Conservation (phyloP, 1,284 basidiomycete species). For the Ustilago lituana region DNA sequence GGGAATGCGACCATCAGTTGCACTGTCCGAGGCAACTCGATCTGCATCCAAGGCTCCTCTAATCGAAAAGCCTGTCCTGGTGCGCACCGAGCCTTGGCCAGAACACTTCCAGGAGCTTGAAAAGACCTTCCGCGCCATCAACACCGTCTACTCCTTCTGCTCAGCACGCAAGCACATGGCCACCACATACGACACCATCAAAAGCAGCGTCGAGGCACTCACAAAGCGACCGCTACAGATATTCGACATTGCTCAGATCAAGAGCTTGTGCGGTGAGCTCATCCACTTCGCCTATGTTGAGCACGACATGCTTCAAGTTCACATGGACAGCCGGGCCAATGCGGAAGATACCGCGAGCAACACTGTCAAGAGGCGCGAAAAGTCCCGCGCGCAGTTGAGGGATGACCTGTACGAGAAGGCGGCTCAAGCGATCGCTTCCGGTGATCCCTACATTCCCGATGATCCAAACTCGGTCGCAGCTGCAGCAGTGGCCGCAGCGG, state of each 20-base stretch:
- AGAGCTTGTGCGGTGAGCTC: constrained; percentile 84
- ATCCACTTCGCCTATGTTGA: constrained; percentile 85
- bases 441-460: constrained; percentile 20
- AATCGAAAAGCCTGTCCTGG: constrained; percentile 28
- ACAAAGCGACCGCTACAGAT: constrained; percentile 82
- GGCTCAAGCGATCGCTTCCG: constrained; percentile 25
- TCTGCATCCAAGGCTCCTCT: constrained; percentile 17
- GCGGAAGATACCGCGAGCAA: constrained; percentile 35
- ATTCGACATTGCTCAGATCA: constrained; percentile 81
- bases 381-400: constrained; percentile 14
- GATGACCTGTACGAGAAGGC: constrained; percentile 54
- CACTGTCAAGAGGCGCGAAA: constrained; percentile 25
- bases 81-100: constrained; percentile 63
- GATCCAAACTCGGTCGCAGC: constrained; percentile 17
- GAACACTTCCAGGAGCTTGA: constrained; percentile 68
- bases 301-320: constrained; percentile 74
- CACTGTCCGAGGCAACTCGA: constrained; percentile 16
- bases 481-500: neutral
- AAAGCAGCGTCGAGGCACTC: constrained; percentile 80
- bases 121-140: constrained; percentile 76
- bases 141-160: constrained; percentile 87
- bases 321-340: constrained; percentile 68
- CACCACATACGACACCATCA: constrained; percentile 80
- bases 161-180: constrained; percentile 84
- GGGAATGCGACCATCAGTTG: constrained; percentile 33